phyloP scores from a whole-genome alignment of 202 grass and related monocot species.

The Zizania palustris region DNA sequence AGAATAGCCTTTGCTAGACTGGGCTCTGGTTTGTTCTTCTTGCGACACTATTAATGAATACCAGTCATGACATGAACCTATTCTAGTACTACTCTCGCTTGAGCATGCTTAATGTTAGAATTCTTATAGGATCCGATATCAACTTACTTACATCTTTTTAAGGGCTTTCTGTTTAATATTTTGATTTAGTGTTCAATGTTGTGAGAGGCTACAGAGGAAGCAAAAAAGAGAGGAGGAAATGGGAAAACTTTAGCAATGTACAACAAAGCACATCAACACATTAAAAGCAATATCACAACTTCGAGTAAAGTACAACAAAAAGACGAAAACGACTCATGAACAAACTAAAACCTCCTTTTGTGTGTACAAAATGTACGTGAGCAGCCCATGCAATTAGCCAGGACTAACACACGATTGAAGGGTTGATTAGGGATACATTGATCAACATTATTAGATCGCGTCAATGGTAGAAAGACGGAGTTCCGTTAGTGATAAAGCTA shows the following conservation, averaged over 20 bases:
- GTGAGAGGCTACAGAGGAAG: neutral
- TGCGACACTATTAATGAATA: no score
- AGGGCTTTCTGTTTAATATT: neutral
- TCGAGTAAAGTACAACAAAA: conserved; percentile 6
- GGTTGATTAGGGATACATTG: neutral
- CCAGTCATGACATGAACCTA: no score
- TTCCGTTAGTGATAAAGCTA: conserved; percentile 17
- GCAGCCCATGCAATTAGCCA: neutral
- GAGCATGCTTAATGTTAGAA: no score
- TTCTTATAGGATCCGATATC: no score
- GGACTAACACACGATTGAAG: conserved; percentile 29
- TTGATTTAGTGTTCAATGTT: neutral
- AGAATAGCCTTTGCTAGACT: no score
- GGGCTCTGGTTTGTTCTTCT: no score
- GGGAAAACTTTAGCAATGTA: neutral
- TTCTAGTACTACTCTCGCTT: no score
- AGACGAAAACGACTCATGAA: conserved; percentile 1
- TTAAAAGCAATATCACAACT: conserved; percentile 24
- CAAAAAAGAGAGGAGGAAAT: neutral
- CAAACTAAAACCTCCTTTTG: neutral
- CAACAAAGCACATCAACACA: neutral
- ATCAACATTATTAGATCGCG: conserved; percentile 18
- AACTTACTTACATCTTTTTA: no score
- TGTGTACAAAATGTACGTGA: conserved; percentile 31
- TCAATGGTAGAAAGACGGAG: conserved; percentile 24